Base-by-base conservation (phyloP, 2,329 filamentous ascomycete genomes). In the Sclerotinia minor region DNA sequence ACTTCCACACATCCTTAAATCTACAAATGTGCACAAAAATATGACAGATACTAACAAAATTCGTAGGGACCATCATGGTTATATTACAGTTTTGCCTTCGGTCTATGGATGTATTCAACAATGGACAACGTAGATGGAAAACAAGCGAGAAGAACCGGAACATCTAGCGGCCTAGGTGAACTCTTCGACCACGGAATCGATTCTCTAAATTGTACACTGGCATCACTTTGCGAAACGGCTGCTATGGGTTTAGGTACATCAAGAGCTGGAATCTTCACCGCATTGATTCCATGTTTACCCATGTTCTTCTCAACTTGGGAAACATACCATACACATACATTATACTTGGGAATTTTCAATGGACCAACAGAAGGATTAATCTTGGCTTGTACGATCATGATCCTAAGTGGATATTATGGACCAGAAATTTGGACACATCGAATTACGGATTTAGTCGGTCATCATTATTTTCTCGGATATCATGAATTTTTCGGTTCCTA, bases 221-320 rank as follows among this genome's bases (percentile, higher is more conserved):
- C 90, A 38, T 96, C 92, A 78, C 82, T 99, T 64, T 87, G 96
- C 71, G 92, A 97, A 80, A 94, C 92, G 7, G 94, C 92, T 21
- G 94, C 94, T 65, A 95, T 99, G 90, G 94, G 92, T 35, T 85
- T 97, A 64, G 95, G 95, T 52, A 87, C 91, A 5, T 92, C 91
- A 24, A 89, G 88, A 71, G 87, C 92, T 26, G 95, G 95, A 72
- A 90, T 95, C 68, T 96, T 97, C 78, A 98, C 95, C 0, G 93
- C 94, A 1, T 83, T 99, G 54, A 88, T 94, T 69, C 95, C 95
- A 1, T 96, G 93, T 74, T 82, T 99, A 55, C 92, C 95, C 69
- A 99, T 99, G 95, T 99, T 97, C 83, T 97, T 99, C 81, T 97
- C 94, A 3, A 99, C 95, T 2, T 99, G 95, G 95, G 95, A 99